Evolutionary conservation across 805 yeast species (phyloP), one percentile per base, ranked within the genome.

Genomic region (Monosporozyma unispora): DNA sequence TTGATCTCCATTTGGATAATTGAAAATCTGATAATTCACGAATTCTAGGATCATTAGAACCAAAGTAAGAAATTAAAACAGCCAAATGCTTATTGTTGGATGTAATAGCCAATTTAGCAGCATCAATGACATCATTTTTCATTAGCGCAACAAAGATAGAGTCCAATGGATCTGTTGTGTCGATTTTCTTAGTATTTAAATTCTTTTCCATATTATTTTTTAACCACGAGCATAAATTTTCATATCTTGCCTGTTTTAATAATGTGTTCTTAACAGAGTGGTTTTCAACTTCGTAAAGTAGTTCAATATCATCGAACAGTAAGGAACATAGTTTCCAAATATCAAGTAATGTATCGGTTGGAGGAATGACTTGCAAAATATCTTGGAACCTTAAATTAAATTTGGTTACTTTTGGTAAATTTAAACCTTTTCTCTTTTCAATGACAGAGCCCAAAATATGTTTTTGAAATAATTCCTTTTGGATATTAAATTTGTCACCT

Each of bases 81-180:
- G 96, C 80, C 18, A 91, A 65, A 62, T 90, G 96, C 4, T 76
- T 67, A 57, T 86, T 85, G 8, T 75, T 74, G 0, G 84, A 66
- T n/a, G 74, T 68, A 1, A 81, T 65, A 1, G 96, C 90, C 2
- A 70, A 52, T 28, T 72, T 70, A 5, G 82, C 71, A 1, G 98
- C 97, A 25, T 71, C 71, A 8, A 74, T 69, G 27, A 87, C 58
- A 49, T 82, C 78, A 48, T 84, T 81, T 4, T 76, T 70, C 29
- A 80, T 71, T 9, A 84, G 53, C 23, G 69, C 60, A 3, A 75
- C 59, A 59, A 78, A 81, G 0, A 84, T 73, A 21, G 64, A 62
- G 35, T 82, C 83, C 19, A 82, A 67, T 0, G 72, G 59, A 54
- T 78, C 79, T 1, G 57, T 55, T 3, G 59, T 52, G 2, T 56